Conservation (phyloP, 371 early-diverging fungal genomes). For the Mucor sp. region DNA sequence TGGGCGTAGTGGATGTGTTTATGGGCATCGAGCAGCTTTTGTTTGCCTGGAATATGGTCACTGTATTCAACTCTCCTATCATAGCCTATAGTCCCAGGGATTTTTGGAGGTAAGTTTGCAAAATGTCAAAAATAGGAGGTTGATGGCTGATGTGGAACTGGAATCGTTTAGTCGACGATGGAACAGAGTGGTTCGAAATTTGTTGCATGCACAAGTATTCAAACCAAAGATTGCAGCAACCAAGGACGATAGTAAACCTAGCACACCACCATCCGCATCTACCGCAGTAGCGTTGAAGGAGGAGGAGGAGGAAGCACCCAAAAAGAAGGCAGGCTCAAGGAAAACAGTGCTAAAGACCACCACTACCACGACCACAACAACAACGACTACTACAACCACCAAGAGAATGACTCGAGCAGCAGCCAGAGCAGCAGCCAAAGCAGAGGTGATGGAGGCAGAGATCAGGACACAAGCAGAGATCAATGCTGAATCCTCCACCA, state of each 20-base stretch:
- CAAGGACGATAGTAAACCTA: background rate
- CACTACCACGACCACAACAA: background rate
- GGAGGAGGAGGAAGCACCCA: background rate
- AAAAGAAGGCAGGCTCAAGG: background rate
- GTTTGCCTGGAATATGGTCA: constrained; percentile 23
- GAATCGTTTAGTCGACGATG: constrained; percentile 34
- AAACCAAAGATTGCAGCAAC: background rate
- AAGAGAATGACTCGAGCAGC: background rate
- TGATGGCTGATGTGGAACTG: background rate
- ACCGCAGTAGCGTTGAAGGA: background rate
- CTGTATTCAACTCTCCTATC: constrained; percentile 35
- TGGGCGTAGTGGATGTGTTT: constrained; percentile 28
- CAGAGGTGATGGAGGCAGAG: background rate
- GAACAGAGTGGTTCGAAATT: constrained; percentile 36
- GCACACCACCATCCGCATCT: background rate
- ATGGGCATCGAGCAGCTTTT: constrained; percentile 26
- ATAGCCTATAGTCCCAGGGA: constrained; percentile 39
- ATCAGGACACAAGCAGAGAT: background rate
- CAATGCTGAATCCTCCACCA: background rate
- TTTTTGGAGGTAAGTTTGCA: constrained; percentile 39
- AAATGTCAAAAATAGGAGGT: background rate
- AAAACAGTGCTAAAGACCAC: background rate
- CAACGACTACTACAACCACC: background rate
- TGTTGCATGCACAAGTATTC: constrained; percentile 31
- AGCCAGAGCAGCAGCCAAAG: background rate